phyloP scores from a whole-genome alignment of 495 filamentous ascomycete species.

The Penicillium maclennaniae region DNA sequence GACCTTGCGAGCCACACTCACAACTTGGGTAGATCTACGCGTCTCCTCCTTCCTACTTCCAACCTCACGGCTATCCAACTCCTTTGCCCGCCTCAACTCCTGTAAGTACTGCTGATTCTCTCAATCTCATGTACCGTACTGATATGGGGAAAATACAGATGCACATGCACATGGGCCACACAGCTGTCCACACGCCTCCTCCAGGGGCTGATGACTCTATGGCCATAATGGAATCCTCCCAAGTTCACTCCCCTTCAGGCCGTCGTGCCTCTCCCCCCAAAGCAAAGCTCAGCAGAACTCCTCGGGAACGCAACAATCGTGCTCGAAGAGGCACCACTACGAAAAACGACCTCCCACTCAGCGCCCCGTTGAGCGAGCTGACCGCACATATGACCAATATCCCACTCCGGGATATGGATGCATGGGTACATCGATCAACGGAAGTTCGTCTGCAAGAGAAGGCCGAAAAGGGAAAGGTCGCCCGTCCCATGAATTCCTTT shows the following conservation, averaged over 20 bases:
- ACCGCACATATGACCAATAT: constrained; percentile 62
- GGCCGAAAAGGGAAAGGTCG: constrained; percentile 73
- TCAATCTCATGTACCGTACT: background rate
- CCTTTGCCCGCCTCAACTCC: constrained; percentile 16
- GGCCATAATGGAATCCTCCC: background rate
- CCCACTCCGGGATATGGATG: constrained; percentile 74
- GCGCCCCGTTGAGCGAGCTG: constrained; percentile 69
- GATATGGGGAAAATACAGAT: background rate
- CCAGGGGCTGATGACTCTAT: background rate
- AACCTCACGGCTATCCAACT: background rate
- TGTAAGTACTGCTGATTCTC: constrained; percentile 8
- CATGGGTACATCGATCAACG: constrained; percentile 69
- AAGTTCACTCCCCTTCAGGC: background rate
- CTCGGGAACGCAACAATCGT: background rate
- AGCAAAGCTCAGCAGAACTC: background rate
- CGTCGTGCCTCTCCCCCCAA: background rate
- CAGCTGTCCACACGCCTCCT: background rate
- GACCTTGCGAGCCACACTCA: background rate
- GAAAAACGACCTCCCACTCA: constrained; percentile 1
- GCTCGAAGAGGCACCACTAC: background rate
- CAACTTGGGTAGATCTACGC: background rate
- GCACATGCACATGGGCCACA: background rate
- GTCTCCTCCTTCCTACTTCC: background rate
- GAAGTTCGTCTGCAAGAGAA: constrained; percentile 67
- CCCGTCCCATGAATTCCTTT: constrained; percentile 96